A percentile compares a stretch with the other conserved stretches of the same genome.
Evolutionary conservation across 176 grass and related monocot species (phyloP).

Genomic region (Echinochloa phyllopogon): DNA sequence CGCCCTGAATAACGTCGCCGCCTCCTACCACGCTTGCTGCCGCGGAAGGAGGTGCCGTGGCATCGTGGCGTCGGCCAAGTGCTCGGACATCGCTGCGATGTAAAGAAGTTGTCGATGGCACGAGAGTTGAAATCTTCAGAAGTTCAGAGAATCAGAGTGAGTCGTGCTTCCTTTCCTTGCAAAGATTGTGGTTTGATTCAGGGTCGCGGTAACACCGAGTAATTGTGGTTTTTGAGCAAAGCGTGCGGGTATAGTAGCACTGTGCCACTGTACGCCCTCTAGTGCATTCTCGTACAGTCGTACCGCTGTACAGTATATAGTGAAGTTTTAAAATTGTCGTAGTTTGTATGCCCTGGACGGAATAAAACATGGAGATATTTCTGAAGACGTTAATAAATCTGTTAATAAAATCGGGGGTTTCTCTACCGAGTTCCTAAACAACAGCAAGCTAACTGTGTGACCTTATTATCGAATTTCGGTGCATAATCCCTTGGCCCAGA

Average conservation of each 20-base stretch:
- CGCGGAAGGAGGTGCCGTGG: not conserved
- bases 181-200: too few relatives aligned
- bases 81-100: not conserved
- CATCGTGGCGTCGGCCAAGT: not conserved
- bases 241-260: too few relatives aligned
- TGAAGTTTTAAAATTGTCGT: not conserved
- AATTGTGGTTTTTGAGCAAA: too few relatives aligned
- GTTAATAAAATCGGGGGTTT: not conserved
- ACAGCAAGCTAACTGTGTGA: too few relatives aligned
- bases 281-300: too few relatives aligned
- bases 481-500: too few relatives aligned
- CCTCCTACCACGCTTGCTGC: not conserved
- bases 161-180: not conserved
- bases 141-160: not conserved
- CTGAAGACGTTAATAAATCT: too few relatives aligned
- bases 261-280: too few relatives aligned
- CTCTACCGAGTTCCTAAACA: too few relatives aligned
- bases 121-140: not conserved
- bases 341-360: not conserved
- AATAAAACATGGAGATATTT: not conserved
- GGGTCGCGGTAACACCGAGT: too few relatives aligned
- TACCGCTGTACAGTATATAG: too few relatives aligned
- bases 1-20: not conserved
- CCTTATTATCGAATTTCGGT: too few relatives aligned
- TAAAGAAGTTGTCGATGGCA: not conserved